Evolutionary conservation across 2,329 filamentous ascomycete genomes (phyloP).

Genomic region (Botrytis squamosa): DNA sequence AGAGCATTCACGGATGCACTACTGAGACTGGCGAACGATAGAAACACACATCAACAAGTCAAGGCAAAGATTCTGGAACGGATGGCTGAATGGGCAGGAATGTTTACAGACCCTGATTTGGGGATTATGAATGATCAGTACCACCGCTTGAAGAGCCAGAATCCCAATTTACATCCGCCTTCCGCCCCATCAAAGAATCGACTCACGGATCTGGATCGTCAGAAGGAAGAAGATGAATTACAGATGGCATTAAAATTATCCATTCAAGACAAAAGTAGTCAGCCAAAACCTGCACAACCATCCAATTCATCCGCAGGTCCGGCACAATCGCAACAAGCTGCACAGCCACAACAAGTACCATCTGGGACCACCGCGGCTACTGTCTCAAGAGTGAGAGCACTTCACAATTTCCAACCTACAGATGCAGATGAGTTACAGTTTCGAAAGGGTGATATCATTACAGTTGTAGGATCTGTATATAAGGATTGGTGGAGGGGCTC

Average conservation of each 20-base stretch:
- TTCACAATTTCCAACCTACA: conserved; percentile 93
- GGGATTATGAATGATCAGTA: conserved; percentile 98
- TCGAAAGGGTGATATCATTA: conserved; percentile 94
- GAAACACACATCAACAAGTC: conserved; percentile 94
- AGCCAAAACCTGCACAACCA: conserved; percentile 43
- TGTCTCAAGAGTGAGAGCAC: conserved; percentile 86
- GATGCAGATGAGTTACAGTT: conserved; percentile 95
- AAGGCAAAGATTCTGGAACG: conserved; percentile 96
- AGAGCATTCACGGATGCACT: conserved; percentile 85
- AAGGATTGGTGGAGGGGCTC: conserved; percentile 99
- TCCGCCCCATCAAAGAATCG: conserved; percentile 91
- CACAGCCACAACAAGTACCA: conserved; percentile 56
- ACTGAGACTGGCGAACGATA: conserved; percentile 84
- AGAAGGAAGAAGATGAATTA: conserved; percentile 95
- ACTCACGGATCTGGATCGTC: conserved; percentile 84
- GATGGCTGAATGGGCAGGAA: conserved; percentile 94
- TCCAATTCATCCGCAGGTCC: conserved; percentile 43
- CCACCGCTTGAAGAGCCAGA: conserved; percentile 75
- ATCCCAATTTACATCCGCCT: conserved; percentile 86
- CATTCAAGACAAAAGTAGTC: conserved; percentile 78
- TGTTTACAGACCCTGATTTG: conserved; percentile 89
- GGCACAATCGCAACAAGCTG: conserved; percentile 42
- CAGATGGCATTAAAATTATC: conserved; percentile 94
- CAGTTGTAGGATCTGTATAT: conserved; percentile 94
- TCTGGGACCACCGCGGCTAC: conserved; percentile 93